Evolutionary conservation across 1,139 yeast genomes (phyloP).

Genomic region (Suhomyces bribrorum): DNA sequence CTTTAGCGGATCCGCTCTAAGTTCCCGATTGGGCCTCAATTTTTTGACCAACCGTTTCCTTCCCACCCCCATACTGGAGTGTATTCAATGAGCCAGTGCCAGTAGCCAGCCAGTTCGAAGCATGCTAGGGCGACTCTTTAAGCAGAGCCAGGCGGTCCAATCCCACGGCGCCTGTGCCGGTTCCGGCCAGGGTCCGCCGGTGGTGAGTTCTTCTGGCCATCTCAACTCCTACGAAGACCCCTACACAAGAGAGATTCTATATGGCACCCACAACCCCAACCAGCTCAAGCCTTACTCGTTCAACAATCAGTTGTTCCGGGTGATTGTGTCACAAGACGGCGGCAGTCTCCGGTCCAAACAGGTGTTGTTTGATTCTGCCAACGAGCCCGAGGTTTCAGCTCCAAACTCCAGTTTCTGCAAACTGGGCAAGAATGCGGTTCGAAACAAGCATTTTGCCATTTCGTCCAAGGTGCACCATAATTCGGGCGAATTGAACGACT

Average conservation of each 20-base stretch:
- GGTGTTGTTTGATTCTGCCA: constrained; percentile 48
- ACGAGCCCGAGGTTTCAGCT: constrained; percentile 18
- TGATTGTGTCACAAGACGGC: constrained; percentile 55
- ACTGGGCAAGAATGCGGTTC: no score
- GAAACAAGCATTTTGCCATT: constrained; percentile 10
- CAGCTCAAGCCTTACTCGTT: constrained; percentile 34
- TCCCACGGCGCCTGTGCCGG: constrained; percentile 2
- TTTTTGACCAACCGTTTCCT: no score
- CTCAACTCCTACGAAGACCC: constrained; percentile 41
- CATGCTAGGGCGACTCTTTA: constrained; percentile 21
- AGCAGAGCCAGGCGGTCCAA: constrained; percentile 11
- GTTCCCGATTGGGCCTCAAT: no score
- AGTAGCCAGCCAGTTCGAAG: no score
- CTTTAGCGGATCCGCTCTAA: no score
- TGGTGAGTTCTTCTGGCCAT: constrained; percentile 2
- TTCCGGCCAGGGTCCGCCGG: constrained; percentile 1
- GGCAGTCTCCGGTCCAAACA: constrained; percentile 51
- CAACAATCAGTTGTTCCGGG: constrained; percentile 39
- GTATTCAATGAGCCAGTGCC: no score
- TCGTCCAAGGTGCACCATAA: constrained; percentile 40
- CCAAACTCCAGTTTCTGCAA: no score
- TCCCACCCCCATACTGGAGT: no score
- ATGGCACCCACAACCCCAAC: constrained; percentile 39
- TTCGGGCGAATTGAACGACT: constrained; percentile 47
- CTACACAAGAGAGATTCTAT: constrained; percentile 44